Evolutionary conservation across 2,329 filamentous ascomycete species (phyloP).

Genomic region (Penicillium brasilianum): DNA sequence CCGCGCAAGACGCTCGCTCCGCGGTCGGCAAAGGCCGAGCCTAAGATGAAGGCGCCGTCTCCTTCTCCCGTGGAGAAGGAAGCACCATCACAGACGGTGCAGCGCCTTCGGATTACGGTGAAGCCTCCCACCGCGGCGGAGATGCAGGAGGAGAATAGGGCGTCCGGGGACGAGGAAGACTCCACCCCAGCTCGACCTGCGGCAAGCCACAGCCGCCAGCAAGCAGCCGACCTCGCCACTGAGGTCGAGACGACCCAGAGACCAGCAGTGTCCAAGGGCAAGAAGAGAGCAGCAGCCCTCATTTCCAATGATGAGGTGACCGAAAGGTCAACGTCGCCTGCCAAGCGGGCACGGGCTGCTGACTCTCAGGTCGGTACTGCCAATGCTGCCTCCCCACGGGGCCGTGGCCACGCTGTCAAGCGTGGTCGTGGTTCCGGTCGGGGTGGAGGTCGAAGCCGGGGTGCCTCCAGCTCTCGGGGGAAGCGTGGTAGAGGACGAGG

Average conservation of each 20-base stretch:
- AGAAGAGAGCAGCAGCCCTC: constrained; percentile 10
- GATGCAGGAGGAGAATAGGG: not conserved
- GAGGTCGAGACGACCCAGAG: not conserved
- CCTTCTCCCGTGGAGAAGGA: constrained; percentile 3
- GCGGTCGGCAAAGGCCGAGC: constrained; percentile 3
- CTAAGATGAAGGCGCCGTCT: not conserved
- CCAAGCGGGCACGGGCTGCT: not conserved
- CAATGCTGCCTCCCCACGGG: not conserved
- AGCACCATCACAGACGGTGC: constrained; percentile 18
- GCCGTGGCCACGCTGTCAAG: constrained; percentile 1
- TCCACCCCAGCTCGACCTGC: not conserved
- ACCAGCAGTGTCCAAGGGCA: not conserved
- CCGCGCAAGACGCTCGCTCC: constrained; percentile 1
- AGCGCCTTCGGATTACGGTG: constrained; percentile 22
- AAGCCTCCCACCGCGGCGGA: constrained; percentile 19
- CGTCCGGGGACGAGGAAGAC: not conserved
- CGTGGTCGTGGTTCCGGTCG: constrained; percentile 6
- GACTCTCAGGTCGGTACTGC: not conserved
- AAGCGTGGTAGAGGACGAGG: not conserved
- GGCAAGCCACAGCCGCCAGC: not conserved
- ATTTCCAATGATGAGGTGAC: constrained; percentile 2
- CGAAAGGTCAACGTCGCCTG: not conserved
- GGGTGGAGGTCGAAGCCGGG: constrained; percentile 1
- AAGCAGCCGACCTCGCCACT: not conserved
- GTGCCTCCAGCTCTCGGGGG: not conserved